A percentile compares a stretch with the other conserved stretches of the same genome.
phyloP scores from a whole-genome alignment of 2,329 filamentous ascomycete genomes.

The Alternaria sp. region DNA sequence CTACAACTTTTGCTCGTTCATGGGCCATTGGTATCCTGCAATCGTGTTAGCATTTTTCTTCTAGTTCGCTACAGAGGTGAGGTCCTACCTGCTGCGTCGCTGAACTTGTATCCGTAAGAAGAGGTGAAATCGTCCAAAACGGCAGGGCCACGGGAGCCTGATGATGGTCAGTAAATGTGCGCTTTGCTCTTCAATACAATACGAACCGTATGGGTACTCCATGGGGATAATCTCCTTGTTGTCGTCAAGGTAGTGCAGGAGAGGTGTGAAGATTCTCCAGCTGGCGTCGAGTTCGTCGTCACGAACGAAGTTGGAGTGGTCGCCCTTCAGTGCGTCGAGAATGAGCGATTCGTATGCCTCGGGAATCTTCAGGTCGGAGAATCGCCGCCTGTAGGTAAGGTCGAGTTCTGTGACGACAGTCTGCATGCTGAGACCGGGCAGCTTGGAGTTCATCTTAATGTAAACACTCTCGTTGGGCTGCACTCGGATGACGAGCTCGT shows the following conservation, averaged over 20 bases:
- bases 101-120: slow-evolving; percentile 99
- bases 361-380: slow-evolving; percentile 99
- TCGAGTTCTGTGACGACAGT: slow-evolving; percentile 98
- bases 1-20: slow-evolving; percentile 50
- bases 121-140: slow-evolving; percentile 98
- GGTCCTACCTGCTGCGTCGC: slow-evolving; percentile 78
- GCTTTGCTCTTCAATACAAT: slow-evolving; percentile 5
- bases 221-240: slow-evolving; percentile 99
- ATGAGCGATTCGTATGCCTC: slow-evolving; percentile 99
- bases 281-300: slow-evolving; percentile 85
- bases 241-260: slow-evolving; percentile 97
- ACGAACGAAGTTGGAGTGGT: slow-evolving; percentile 91
- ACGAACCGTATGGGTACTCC: slow-evolving; percentile 98
- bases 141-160: slow-evolving; percentile 94
- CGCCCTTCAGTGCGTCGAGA: slow-evolving; percentile 95
- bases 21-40: slow-evolving; percentile 52
- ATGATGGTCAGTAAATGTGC: slow-evolving; percentile 28
- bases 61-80: slow-evolving; percentile 18
- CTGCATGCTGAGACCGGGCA: slow-evolving; percentile 98
- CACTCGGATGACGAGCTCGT: slow-evolving; percentile 98
- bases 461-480: slow-evolving; percentile 99
- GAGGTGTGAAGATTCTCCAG: slow-evolving; percentile 98
- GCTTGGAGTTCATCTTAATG: slow-evolving; percentile 99
- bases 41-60: slow-evolving; percentile 24
- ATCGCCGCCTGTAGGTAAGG: slow-evolving; percentile 95